Evolutionary conservation across 805 yeast genomes (phyloP).

Genomic region (Yarrowia osloensis): DNA sequence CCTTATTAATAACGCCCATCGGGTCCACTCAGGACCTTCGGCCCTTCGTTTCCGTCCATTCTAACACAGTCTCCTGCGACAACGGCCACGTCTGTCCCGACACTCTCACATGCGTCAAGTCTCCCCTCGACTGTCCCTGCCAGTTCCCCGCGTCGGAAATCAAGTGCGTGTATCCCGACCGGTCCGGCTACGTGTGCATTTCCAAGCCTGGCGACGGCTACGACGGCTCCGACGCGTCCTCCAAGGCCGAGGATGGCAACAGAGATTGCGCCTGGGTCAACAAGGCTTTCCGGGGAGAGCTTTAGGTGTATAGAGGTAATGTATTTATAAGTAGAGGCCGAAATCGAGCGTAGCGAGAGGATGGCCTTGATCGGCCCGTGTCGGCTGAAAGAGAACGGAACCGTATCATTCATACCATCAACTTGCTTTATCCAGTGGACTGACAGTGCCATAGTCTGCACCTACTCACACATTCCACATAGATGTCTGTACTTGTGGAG

Average conservation of each 20-base stretch:
- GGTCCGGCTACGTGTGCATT: constrained; percentile 69
- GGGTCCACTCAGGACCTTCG: too few relatives aligned
- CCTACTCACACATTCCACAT: too few relatives aligned
- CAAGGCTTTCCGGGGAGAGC: constrained; percentile 25
- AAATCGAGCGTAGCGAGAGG: too few relatives aligned
- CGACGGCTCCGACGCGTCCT: constrained; percentile 48
- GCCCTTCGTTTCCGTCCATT: neutral
- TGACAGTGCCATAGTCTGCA: too few relatives aligned
- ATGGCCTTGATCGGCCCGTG: too few relatives aligned
- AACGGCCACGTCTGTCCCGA: constrained; percentile 75
- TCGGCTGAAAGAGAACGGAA: too few relatives aligned
- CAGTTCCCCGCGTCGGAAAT: constrained; percentile 83
- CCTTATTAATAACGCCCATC: too few relatives aligned
- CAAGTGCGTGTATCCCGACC: constrained; percentile 74
- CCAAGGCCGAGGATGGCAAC: constrained; percentile 7
- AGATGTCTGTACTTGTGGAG: too few relatives aligned
- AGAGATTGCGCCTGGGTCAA: constrained; percentile 27
- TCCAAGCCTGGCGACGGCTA: constrained; percentile 69
- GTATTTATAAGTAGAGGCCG: neutral
- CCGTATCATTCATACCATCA: too few relatives aligned
- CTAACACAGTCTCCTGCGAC: constrained; percentile 47
- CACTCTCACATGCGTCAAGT: constrained; percentile 73
- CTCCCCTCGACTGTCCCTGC: constrained; percentile 80
- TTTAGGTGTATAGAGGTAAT: constrained; percentile 14
- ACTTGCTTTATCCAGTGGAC: too few relatives aligned